Percentiles rank a stretch among this genome's conserved stretches.
These are phyloP conservation scores for Podospora tetraspora DNA, from an alignment of 495 filamentous ascomycete species.

Conservation along the genomic window DNA sequence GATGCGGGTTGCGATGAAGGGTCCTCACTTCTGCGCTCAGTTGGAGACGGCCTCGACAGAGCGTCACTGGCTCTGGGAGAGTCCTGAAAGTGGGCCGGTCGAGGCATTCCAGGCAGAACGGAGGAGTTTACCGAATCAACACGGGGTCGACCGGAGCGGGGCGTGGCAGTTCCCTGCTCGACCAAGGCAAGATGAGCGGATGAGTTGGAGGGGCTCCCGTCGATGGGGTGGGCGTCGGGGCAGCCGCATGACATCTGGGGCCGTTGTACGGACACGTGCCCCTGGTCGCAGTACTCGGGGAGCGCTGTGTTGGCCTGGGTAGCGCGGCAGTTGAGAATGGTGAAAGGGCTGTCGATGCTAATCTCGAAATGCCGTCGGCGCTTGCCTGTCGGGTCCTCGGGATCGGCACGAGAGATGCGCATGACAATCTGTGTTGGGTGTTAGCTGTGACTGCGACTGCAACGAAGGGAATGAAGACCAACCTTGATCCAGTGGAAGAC, in stretches of 20 bases:
- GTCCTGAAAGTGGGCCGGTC: conserved; percentile 29
- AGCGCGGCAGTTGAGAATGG: conserved; percentile 89
- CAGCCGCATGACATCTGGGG: conserved; percentile 68
- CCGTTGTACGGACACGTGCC: conserved; percentile 37
- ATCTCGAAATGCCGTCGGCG: conserved; percentile 96
- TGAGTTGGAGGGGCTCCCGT: conserved; percentile 31
- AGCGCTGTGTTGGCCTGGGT: conserved; percentile 86
- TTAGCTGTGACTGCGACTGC: background rate
- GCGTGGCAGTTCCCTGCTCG: conserved; percentile 21
- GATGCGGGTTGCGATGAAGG: background rate
- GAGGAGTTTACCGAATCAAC: conserved; percentile 22
- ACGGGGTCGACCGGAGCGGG: conserved; percentile 13
- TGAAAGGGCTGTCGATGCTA: conserved; percentile 96
- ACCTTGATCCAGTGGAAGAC: conserved; percentile 99
- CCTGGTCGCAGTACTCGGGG: conserved; percentile 71
- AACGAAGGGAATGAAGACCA: conserved; percentile 23
- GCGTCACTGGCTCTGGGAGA: conserved; percentile 3
- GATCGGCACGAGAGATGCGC: conserved; percentile 84
- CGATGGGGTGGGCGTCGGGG: conserved; percentile 57
- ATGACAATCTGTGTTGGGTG: conserved; percentile 71
- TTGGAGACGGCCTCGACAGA: conserved; percentile 14
- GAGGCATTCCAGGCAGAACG: conserved; percentile 21
- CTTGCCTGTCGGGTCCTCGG: conserved; percentile 63
- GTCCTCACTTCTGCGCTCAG: conserved; percentile 16
- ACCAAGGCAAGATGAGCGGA: conserved; percentile 21